These are phyloP conservation scores for Aspergillus terreus DNA, from an alignment of 2,329 filamentous ascomycete genomes.

Conservation along the genomic window DNA sequence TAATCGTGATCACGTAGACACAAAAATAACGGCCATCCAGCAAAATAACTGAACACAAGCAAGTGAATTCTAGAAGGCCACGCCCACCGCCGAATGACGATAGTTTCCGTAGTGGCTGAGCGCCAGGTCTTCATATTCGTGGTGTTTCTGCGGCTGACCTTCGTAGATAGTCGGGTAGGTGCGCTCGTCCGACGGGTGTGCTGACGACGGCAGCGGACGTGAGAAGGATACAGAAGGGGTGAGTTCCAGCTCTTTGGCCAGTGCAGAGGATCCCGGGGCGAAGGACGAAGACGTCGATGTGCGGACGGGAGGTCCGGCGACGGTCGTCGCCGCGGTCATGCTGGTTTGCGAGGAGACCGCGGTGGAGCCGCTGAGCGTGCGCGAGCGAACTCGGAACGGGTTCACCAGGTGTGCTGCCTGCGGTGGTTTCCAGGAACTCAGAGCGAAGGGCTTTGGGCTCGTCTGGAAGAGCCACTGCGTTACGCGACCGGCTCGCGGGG, in stretches of 20 bases:
- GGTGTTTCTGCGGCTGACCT: constrained; percentile 1
- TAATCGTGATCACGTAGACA: not conserved
- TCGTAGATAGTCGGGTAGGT: constrained; percentile 14
- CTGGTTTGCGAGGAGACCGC: constrained; percentile 26
- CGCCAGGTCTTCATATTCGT: constrained; percentile 1
- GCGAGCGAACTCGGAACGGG: constrained; percentile 26
- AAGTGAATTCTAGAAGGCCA: constrained; percentile 17
- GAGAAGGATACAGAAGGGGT: not conserved
- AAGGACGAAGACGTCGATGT: constrained; percentile 5
- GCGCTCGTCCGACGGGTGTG: constrained; percentile 10
- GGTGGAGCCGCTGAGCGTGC: constrained; percentile 36
- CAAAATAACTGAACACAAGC: not conserved
- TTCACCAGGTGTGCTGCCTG: constrained; percentile 8
- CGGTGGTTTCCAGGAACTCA: constrained; percentile 14
- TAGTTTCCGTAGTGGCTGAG: constrained; percentile 1
- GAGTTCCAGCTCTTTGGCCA: not conserved
- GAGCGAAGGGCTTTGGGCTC: constrained; percentile 4
- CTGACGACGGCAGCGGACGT: not conserved
- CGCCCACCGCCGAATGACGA: constrained; percentile 14
- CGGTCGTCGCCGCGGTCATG: constrained; percentile 8
- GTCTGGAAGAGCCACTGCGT: constrained; percentile 30
- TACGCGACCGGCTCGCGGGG: constrained; percentile 24
- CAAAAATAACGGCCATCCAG: not conserved
- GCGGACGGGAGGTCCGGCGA: constrained; percentile 9
- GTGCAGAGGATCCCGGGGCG: not conserved